Conservation (phyloP, 2,329 filamentous ascomycete species). For the Thielaviopsis musarum region DNA sequence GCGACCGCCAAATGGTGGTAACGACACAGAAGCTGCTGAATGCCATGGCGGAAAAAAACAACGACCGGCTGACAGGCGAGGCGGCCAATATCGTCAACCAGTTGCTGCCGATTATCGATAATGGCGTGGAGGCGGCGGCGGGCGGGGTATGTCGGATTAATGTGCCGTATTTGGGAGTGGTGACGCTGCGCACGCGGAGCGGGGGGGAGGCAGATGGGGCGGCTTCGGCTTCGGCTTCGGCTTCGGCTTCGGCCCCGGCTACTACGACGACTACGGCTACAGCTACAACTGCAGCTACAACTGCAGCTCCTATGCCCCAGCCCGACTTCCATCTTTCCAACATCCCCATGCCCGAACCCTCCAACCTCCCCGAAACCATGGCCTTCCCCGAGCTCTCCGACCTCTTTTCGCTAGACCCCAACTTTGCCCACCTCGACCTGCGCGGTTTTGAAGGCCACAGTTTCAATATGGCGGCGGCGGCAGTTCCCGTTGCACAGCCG, state of each 20-base stretch:
- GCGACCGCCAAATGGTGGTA: slow-evolving; percentile 23
- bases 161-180: slow-evolving; percentile 30
- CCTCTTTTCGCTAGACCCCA: slow-evolving; percentile 11
- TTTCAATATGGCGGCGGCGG: slow-evolving; percentile 12
- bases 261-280: background rate
- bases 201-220: background rate
- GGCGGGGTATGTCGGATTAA: slow-evolving; percentile 21
- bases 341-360: background rate
- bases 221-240: too few relatives aligned
- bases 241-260: background rate
- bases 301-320: background rate
- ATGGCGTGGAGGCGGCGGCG: slow-evolving; percentile 11
- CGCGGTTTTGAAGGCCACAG: slow-evolving; percentile 6
- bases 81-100: slow-evolving; percentile 27
- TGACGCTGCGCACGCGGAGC: slow-evolving; percentile 23
- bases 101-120: slow-evolving; percentile 26
- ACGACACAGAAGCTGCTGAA: slow-evolving; percentile 22
- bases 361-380: background rate
- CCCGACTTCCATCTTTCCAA: background rate
- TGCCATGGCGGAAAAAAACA: slow-evolving; percentile 22
- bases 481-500: background rate
- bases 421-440: slow-evolving; percentile 1
- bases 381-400: background rate
- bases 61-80: slow-evolving; percentile 26
- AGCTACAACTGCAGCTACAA: too few relatives aligned